These are phyloP conservation scores for Metschnikowia corniflorae DNA, from an alignment of 805 yeast genomes.

Conservation along the genomic window DNA sequence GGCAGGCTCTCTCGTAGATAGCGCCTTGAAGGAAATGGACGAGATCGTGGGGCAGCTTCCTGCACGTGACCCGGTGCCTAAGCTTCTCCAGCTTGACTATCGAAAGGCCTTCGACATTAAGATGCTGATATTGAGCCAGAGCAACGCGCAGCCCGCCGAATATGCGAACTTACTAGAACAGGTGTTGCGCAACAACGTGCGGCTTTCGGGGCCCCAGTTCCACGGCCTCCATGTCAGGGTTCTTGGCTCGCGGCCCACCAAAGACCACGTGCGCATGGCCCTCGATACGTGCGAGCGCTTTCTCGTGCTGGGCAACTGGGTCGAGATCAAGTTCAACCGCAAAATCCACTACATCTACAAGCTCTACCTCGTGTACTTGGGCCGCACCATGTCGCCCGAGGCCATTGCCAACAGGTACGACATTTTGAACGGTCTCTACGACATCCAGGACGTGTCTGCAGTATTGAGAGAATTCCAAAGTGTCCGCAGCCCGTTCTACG, in stretches of 20 bases:
- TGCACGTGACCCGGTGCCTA: conserved; percentile 17
- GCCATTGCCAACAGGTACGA: conserved; percentile 17
- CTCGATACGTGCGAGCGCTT: conserved; percentile 27
- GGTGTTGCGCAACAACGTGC: conserved; percentile 10
- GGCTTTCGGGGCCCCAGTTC: conserved; percentile 22
- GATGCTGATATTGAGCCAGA: conserved; percentile 9
- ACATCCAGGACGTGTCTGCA: conserved; percentile 14
- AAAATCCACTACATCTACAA: conserved; percentile 27
- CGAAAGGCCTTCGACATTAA: conserved; percentile 18
- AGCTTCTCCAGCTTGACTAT: conserved; percentile 19
- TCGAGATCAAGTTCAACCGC: conserved; percentile 22
- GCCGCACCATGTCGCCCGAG: conserved; percentile 13
- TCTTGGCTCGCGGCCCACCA: neutral
- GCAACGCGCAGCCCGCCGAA: conserved; percentile 1
- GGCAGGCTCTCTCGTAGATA: conserved; percentile 23
- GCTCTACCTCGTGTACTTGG: conserved; percentile 21
- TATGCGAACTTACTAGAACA: conserved; percentile 5
- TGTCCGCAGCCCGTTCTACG: conserved; percentile 13
- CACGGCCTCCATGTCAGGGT: conserved; percentile 4
- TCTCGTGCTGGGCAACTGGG: conserved; percentile 30
- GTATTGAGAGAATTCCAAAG: conserved; percentile 7
- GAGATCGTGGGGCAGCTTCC: conserved; percentile 15
- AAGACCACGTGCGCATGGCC: conserved; percentile 11
- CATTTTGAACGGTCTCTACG: conserved; percentile 27
- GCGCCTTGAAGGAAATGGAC: conserved; percentile 25